Base-by-base conservation (phyloP, 306 rosid genomes). In the Cotoneaster glaucophyllus region DNA sequence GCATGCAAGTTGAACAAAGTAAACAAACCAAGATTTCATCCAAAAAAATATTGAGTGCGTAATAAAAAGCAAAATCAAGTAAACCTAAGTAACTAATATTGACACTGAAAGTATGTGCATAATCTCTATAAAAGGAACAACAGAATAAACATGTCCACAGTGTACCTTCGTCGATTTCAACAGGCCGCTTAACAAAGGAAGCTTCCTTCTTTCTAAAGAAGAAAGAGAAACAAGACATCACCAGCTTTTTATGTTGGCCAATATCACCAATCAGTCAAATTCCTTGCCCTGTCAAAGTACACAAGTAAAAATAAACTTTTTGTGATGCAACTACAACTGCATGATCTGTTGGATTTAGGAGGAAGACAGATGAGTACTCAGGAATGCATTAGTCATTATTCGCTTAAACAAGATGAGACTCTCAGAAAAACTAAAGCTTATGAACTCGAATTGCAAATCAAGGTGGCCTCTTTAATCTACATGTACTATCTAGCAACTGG, bases 141-240 rank as follows among this genome's bases (percentile, higher is more conserved):
- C 54, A 70, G 26, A 63, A 45, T 31, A 12, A 54, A 68, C 44
- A 24, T 13, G 9, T 54, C 52, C 19, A 74, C 64, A 62, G 26
- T 21, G 34, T 82, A 91, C 97, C 91, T 71, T 83, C 76, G 32
- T 84, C 88, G 21, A 57, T 43, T 48, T 75, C 81, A 28, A 78
- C 44, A 8, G 89, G 39, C 72, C 48, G 82, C 9, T 75, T 68
- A 68, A 70, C 79, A 8, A 77, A 48, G 34, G 88, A 79, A 71
- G 83, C 78, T 67, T 71, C 70, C 61, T 75, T 86, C 68, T 61
- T 82, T 26, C 79, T 82, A 81, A 67, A 67, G 31, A 82, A 69
- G 78, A 25, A 77, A 77, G 82, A 80, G 76, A 74, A 86, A 85
- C 95, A 89, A 80, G 65, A 70, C 97, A 91, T 91, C 80, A 71